These are phyloP conservation scores for Linnemannia zychae DNA, from an alignment of 192 early-diverging fungal species.

Conservation along the genomic window DNA sequence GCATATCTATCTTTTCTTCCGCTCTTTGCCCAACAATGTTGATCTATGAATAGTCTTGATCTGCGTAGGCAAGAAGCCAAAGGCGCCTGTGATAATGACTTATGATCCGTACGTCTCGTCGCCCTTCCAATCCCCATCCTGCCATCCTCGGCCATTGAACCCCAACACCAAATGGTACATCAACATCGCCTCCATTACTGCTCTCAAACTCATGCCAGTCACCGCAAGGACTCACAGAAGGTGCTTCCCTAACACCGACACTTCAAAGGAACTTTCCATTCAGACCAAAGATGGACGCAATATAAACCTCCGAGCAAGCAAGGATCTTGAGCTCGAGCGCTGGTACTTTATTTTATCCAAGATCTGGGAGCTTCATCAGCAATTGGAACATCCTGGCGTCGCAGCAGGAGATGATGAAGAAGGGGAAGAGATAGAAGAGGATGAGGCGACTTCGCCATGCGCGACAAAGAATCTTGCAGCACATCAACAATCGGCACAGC, in stretches of 20 bases:
- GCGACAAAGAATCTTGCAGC: conserved; percentile 24
- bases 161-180: conserved; percentile 52
- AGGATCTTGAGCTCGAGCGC: conserved; percentile 38
- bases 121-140: conserved; percentile 28
- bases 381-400: conserved; percentile 4
- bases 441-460: neutral
- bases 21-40: no score
- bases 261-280: conserved; percentile 18
- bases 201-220: conserved; percentile 18
- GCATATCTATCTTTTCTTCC: no score
- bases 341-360: conserved; percentile 45
- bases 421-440: neutral
- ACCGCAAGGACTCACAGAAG: neutral
- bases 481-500: conserved; percentile 42
- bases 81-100: conserved; percentile 30
- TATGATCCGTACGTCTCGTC: conserved; percentile 48
- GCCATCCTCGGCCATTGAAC: conserved; percentile 24
- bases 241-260: conserved; percentile 19
- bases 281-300: conserved; percentile 30
- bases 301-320: conserved; percentile 29
- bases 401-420: neutral
- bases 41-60: conserved; percentile 20
- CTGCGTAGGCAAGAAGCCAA: conserved; percentile 32
- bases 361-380: conserved; percentile 28
- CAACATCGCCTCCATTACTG: conserved; percentile 16